A percentile compares a stretch with the other conserved stretches of the same genome.
phyloP scores from a whole-genome alignment of 345 rosid species.

The Isatis tinctoria region DNA sequence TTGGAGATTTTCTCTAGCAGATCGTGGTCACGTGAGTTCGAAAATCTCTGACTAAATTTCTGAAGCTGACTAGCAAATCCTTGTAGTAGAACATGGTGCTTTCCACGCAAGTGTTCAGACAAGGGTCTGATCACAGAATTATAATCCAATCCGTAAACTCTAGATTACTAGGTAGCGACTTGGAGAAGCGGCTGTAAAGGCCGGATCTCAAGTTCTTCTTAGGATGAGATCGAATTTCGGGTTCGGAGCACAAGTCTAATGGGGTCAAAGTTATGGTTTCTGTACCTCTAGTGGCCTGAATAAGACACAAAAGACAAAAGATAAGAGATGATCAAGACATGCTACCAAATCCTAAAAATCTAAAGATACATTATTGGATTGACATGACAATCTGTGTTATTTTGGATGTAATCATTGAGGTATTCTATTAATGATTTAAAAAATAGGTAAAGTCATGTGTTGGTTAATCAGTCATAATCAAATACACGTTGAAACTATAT shows the following conservation, averaged over 20 bases:
- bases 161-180: background rate
- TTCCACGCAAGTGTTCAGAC: background rate
- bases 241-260: background rate
- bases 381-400: background rate
- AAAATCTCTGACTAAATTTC: constrained; percentile 10
- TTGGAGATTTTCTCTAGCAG: background rate
- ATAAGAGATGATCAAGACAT: background rate
- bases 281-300: background rate
- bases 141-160: background rate
- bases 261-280: background rate
- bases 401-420: background rate
- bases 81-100: background rate
- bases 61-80: background rate
- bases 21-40: background rate
- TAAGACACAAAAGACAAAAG: background rate
- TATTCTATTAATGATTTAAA: background rate
- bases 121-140: background rate
- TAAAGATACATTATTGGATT: background rate
- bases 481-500: background rate
- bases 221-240: background rate
- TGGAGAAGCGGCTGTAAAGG: background rate
- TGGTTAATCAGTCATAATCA: background rate
- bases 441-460: background rate
- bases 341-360: background rate
- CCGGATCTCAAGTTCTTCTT: background rate